Base-by-base conservation (phyloP, 1,139 yeast genomes). In the Pichiaceae sp. region DNA sequence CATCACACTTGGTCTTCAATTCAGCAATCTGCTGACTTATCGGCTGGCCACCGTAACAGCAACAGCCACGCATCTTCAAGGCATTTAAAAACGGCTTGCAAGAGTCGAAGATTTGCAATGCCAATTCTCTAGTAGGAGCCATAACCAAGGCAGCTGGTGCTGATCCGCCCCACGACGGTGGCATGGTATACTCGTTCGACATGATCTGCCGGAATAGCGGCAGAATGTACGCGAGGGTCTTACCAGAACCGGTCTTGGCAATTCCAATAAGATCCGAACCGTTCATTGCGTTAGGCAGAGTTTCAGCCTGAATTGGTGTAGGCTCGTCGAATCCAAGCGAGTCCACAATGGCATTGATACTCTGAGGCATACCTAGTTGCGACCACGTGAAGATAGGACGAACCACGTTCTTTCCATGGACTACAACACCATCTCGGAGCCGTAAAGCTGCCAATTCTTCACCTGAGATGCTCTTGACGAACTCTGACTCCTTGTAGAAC, bases 241-340 rank as follows among this genome's bases (percentile, higher is more conserved):
- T 91, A 2, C 98, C 98, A 2, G 96, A 85, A 0, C 99, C 98
- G 0, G 99, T 91, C 48, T 87, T 86, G 0, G 98, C 97, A 24
- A 91, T 82, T 5, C 96, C 97, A 37, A 93, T 81, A 4, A 91
- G 75, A 62, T 93, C 97, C 39, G 84, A 60, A 0, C 98, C 97
- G 4, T 81, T 68, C 91, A 91, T 81, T 15, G 87, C 75, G 0
- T 89, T 82, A 0, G 99, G 98, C 15, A 89, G 67, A 0, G 96
- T 89, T 53, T 89, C 96, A 0, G 89, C 70, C 56, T 93, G 99
- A 40, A 93, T 86, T 0, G 96, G 75, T 0, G 96, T 84, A 1
- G 97, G 98, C 4, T 63, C 57, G 1, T 56, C 60, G 50, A 75
- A 87, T 1, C 69, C 64, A 2, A 60, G 49, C 5, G 52, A 34